A percentile compares a stretch with the other conserved stretches of the same genome.
phyloP scores from a whole-genome alignment of 805 yeast genomes.

The Candida piceae region DNA sequence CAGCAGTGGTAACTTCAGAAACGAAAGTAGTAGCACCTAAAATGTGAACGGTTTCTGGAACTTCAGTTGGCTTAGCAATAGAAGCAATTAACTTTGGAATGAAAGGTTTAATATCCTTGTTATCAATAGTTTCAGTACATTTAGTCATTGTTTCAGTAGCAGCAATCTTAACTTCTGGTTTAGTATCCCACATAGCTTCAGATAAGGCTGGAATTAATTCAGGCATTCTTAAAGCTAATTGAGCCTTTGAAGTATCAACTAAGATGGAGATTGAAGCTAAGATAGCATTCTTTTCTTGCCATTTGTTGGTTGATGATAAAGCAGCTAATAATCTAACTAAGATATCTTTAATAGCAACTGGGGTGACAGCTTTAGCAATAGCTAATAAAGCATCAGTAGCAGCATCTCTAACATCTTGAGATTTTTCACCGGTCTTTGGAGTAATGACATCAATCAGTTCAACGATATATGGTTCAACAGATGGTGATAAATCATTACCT shows the following conservation, averaged over 20 bases:
- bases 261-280: conserved; percentile 78
- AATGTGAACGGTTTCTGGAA: conserved; percentile 97
- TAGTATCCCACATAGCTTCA: conserved; percentile 99
- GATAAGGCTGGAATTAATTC: conserved; percentile 97
- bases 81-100: conserved; percentile 96
- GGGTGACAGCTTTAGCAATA: conserved; percentile 79
- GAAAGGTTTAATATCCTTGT: conserved; percentile 99
- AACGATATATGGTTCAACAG: conserved; percentile 94
- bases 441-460: conserved; percentile 66
- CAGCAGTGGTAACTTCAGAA: conserved; percentile 99
- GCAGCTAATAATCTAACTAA: conserved; percentile 73
- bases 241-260: conserved; percentile 92
- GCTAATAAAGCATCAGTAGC: conserved; percentile 77
- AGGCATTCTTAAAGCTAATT: conserved; percentile 98
- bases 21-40: conserved; percentile 99
- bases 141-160: conserved; percentile 94
- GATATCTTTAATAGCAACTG: conserved; percentile 85
- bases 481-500: conserved; percentile 72
- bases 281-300: conserved; percentile 97
- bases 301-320: conserved; percentile 74
- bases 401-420: conserved; percentile 61
- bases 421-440: conserved; percentile 87
- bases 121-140: conserved; percentile 95
- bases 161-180: conserved; percentile 94
- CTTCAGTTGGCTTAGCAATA: conserved; percentile 94